A percentile compares a stretch with the other conserved stretches of the same genome.
Evolutionary conservation across 345 rosid genomes (phyloP).

Genomic region (Acer yangbiense): DNA sequence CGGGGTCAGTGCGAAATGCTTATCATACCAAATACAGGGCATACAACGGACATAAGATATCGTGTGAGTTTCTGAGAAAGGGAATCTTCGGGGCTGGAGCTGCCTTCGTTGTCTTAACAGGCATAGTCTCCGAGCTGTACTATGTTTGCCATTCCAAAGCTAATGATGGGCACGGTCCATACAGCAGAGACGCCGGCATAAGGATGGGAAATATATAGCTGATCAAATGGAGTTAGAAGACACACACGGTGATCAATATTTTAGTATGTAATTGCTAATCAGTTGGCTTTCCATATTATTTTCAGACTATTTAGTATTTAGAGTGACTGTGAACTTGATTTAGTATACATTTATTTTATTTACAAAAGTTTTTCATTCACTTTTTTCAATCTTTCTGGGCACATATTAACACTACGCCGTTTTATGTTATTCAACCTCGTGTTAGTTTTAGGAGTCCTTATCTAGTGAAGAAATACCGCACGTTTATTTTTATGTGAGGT

Average conservation of each 20-base stretch:
- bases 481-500: no score
- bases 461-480: no score
- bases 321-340: neutral
- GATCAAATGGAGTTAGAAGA: neutral
- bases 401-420: neutral
- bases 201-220: constrained; percentile 73
- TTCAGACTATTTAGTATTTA: neutral
- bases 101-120: constrained; percentile 72
- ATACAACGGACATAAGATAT: constrained; percentile 29
- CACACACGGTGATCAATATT: neutral
- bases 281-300: constrained; percentile 1
- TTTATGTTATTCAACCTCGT: no score
- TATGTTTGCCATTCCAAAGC: constrained; percentile 70
- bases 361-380: neutral
- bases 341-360: neutral
- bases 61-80: constrained; percentile 70
- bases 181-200: constrained; percentile 57
- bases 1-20: constrained; percentile 80
- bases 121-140: constrained; percentile 76
- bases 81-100: constrained; percentile 94
- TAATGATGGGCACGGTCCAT: constrained; percentile 35
- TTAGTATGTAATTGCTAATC: constrained; percentile 11
- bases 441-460: no score
- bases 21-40: constrained; percentile 77
- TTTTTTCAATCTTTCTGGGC: neutral